Evolutionary conservation across 306 rosid genomes (phyloP).

Genomic region (Erythrophleum fordii): DNA sequence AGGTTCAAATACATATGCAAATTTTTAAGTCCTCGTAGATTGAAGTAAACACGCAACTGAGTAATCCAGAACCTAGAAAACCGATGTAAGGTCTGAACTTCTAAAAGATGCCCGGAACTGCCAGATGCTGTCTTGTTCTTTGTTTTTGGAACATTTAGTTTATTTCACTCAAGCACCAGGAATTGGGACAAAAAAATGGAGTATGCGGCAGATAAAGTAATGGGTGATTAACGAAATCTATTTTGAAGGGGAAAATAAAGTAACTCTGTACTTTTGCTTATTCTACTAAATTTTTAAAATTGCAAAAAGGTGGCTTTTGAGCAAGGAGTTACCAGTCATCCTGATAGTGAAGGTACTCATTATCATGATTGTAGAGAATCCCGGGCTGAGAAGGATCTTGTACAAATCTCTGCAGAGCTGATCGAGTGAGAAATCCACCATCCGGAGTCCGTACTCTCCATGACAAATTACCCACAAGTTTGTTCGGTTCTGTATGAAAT

Average conservation of each 20-base stretch:
- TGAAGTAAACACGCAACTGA: neutral
- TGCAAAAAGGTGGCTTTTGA: neutral
- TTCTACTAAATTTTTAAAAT: neutral
- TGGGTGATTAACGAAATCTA: neutral
- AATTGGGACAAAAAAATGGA: neutral
- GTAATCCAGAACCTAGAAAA: slow-evolving; percentile 2
- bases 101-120: slow-evolving; percentile 22
- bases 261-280: neutral
- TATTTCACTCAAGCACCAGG: slow-evolving; percentile 1
- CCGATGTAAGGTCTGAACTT: slow-evolving; percentile 10
- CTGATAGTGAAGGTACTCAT: slow-evolving; percentile 94
- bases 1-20: neutral
- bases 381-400: slow-evolving; percentile 90
- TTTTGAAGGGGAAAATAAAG: neutral
- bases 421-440: slow-evolving; percentile 83
- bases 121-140: slow-evolving; percentile 8
- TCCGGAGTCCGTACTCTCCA: slow-evolving; percentile 93
- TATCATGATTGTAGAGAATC: slow-evolving; percentile 87
- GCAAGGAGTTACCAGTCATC: slow-evolving; percentile 80
- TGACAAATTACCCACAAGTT: slow-evolving; percentile 76
- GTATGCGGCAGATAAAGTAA: too few species aligned
- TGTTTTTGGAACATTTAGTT: slow-evolving; percentile 24
- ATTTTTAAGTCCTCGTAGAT: neutral
- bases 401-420: slow-evolving; percentile 77
- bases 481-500: slow-evolving; percentile 69